Conservation (phyloP, 2,329 filamentous ascomycete genomes). For the Diaporthe helianthi region DNA sequence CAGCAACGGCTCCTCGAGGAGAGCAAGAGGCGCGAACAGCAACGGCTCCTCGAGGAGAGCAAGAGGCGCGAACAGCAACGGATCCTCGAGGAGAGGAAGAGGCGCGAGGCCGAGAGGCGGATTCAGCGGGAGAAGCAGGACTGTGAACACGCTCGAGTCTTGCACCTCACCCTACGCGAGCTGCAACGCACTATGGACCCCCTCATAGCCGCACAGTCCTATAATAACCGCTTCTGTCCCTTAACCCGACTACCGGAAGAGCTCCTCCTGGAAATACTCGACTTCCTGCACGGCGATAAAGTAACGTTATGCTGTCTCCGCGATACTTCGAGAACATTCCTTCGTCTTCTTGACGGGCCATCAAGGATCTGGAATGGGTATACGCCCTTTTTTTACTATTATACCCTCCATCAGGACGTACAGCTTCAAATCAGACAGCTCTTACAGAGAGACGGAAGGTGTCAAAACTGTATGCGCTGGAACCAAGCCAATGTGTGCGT, state of each 20-base stretch:
- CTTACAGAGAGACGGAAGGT: too few species aligned
- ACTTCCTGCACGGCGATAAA: slow-evolving; percentile 29
- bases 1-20: background rate
- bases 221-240: slow-evolving; percentile 35
- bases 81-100: slow-evolving; percentile 12
- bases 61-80: too few species aligned
- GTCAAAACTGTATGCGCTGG: too few species aligned
- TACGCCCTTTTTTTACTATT: too few species aligned
- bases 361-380: too few species aligned
- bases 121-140: slow-evolving; percentile 5
- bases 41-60: too few species aligned
- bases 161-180: slow-evolving; percentile 26
- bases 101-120: background rate
- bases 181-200: slow-evolving; percentile 35
- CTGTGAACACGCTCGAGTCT: background rate
- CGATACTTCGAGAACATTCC: slow-evolving; percentile 27
- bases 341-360: too few species aligned
- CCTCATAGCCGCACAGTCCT: slow-evolving; percentile 35
- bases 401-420: too few species aligned
- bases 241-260: slow-evolving; percentile 36
- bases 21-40: too few species aligned
- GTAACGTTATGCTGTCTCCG: slow-evolving; percentile 35
- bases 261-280: slow-evolving; percentile 34
- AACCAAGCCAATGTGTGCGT: too few species aligned
- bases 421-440: too few species aligned